Evolutionary conservation across 1,284 basidiomycete species (phyloP).

Genomic region (Papiliotrema terrestris): DNA sequence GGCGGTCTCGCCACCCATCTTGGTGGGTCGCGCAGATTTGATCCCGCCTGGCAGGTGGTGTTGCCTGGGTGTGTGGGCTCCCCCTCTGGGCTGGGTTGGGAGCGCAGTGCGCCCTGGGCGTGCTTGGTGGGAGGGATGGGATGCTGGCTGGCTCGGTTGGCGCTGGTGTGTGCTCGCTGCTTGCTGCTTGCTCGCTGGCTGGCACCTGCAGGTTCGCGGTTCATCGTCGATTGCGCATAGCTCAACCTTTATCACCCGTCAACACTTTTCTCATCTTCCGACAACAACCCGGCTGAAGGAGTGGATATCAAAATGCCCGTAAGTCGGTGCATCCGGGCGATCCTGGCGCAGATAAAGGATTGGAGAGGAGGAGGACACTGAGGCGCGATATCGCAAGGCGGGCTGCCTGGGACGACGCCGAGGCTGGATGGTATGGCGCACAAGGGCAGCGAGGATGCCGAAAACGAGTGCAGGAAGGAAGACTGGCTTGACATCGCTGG

Average conservation of each 20-base stretch:
- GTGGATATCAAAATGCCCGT: constrained; percentile 22
- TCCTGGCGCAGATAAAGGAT: background rate
- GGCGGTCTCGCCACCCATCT: no score
- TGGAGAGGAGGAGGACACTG: background rate
- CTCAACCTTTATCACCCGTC: constrained; percentile 11
- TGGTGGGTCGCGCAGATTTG: no score
- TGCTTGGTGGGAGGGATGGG: no score
- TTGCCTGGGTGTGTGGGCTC: no score
- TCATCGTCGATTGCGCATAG: background rate
- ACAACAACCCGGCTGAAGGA: constrained; percentile 13
- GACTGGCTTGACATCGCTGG: no score
- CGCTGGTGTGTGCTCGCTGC: background rate
- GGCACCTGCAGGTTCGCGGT: background rate
- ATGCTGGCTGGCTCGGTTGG: no score
- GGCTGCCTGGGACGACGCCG: background rate
- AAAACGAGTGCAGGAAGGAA: no score
- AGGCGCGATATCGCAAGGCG: background rate
- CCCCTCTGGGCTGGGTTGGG: no score
- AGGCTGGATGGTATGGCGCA: background rate
- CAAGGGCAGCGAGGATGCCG: no score
- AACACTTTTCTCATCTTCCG: constrained; percentile 13
- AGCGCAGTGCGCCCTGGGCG: no score
- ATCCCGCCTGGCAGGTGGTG: no score
- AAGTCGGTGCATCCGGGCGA: constrained; percentile 8
- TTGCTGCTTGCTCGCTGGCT: background rate